Evolutionary conservation across 108 stramenopile genomes (phyloP).

Genomic region (Phaeodactylum tricornutum): DNA sequence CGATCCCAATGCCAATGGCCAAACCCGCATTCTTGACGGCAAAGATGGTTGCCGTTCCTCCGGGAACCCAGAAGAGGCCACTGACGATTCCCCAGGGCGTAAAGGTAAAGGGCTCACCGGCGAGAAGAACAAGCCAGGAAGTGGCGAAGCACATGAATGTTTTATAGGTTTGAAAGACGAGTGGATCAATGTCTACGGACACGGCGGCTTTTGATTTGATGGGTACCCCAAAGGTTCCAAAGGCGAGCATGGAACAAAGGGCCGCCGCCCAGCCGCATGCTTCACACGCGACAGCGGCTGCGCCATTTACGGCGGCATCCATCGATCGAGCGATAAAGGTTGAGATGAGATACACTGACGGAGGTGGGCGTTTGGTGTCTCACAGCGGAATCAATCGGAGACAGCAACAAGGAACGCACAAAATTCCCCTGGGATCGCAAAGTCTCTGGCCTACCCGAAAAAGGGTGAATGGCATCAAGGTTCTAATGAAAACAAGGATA

Average conservation of each 20-base stretch:
- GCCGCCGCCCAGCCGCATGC: constrained; percentile 46
- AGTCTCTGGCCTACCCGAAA: too few species aligned
- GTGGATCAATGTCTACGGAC: constrained; percentile 67
- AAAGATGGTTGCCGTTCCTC: constrained; percentile 42
- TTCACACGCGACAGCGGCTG: too few species aligned
- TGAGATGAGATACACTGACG: too few species aligned
- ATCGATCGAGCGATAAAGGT: too few species aligned
- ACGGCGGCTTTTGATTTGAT: constrained; percentile 48
- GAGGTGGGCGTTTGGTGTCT: too few species aligned
- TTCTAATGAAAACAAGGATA: too few species aligned
- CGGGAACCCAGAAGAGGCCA: constrained; percentile 51
- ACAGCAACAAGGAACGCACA: too few species aligned
- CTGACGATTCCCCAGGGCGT: constrained; percentile 74
- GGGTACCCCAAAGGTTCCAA: constrained; percentile 80
- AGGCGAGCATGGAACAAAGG: constrained; percentile 41
- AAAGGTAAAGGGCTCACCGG: constrained; percentile 35
- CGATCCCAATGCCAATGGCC: constrained; percentile 67
- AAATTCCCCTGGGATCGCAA: too few species aligned
- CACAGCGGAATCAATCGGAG: too few species aligned
- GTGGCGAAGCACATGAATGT: constrained; percentile 66
- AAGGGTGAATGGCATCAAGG: too few species aligned
- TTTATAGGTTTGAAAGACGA: constrained; percentile 86
- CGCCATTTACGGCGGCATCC: too few species aligned
- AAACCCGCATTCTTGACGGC: constrained; percentile 72
- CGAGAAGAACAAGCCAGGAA: constrained; percentile 36